These are phyloP conservation scores for Hypoxylon sp. DNA, from an alignment of 2,329 filamentous ascomycete genomes.

Conservation along the genomic window DNA sequence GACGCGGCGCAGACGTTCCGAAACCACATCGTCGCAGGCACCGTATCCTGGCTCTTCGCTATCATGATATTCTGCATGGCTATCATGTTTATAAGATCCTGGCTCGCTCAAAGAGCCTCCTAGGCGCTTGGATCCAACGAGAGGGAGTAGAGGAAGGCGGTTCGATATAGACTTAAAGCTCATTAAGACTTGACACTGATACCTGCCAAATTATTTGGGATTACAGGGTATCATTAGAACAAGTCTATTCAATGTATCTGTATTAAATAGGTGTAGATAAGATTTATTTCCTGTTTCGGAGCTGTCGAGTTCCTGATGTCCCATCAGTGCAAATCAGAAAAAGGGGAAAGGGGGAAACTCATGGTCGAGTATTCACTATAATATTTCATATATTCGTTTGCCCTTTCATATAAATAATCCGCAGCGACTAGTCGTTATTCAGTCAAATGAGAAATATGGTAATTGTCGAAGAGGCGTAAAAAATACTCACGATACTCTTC, in stretches of 20 bases:
- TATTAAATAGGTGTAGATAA: too few species aligned
- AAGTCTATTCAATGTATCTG: neutral
- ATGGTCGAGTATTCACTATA: neutral
- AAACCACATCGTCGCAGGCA: constrained; percentile 41
- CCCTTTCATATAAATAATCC: too few species aligned
- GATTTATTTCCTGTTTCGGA: too few species aligned
- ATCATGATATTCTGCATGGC: constrained; percentile 35
- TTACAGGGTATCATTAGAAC: too few species aligned
- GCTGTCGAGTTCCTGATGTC: too few species aligned
- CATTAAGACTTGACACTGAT: neutral
- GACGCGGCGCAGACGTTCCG: constrained; percentile 41
- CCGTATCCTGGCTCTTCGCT: constrained; percentile 42
- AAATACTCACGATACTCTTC: too few species aligned
- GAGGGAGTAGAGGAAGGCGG: neutral
- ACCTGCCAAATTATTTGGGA: neutral
- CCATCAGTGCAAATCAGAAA: too few species aligned
- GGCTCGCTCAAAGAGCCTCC: constrained; percentile 21
- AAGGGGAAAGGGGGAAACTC: too few species aligned
- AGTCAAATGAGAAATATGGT: too few species aligned
- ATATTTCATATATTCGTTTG: too few species aligned
- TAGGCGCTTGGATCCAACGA: constrained; percentile 8
- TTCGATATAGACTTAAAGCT: neutral
- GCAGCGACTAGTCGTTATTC: too few species aligned
- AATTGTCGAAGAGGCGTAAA: too few species aligned
- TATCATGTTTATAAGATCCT: constrained; percentile 33